Conservation (phyloP, 371 early-diverging fungal genomes). For the Circinella umbellata region DNA sequence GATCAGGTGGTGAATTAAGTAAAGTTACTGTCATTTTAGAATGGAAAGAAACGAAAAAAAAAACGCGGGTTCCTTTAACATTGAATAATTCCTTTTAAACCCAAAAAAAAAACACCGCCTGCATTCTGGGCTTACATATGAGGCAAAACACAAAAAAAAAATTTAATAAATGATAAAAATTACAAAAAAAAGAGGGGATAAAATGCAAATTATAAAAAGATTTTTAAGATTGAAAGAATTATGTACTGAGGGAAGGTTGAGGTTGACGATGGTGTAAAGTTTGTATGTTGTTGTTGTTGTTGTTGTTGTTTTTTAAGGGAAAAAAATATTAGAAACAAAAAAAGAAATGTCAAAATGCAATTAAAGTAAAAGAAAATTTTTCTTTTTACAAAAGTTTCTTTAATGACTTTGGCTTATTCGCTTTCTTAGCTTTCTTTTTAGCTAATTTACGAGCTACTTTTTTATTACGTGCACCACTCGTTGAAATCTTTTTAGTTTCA, state of each 20-base stretch:
- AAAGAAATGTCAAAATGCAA: background rate
- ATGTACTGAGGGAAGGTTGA: no score
- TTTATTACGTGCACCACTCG: constrained; percentile 42
- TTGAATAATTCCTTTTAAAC: no score
- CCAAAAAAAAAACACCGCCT: no score
- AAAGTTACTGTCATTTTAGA: constrained; percentile 48
- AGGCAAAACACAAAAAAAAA: no score
- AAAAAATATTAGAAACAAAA: background rate
- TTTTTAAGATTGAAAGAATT: no score
- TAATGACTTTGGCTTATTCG: background rate
- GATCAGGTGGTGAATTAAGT: constrained; percentile 39
- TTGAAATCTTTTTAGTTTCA: constrained; percentile 36
- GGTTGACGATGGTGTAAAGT: no score
- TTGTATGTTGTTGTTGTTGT: no score
- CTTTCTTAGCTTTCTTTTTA: constrained; percentile 41
- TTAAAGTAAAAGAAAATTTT: background rate
- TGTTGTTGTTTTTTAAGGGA: no score
- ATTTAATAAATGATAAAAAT: no score
- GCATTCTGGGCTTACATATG: no score
- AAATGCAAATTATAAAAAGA: no score
- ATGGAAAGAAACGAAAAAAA: background rate
- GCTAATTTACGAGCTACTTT: constrained; percentile 38
- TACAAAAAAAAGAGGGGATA: no score
- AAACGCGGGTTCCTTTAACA: background rate
- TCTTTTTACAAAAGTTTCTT: constrained; percentile 6